phyloP scores from a whole-genome alignment of 116 monocot genomes.

The Zostera marina region DNA sequence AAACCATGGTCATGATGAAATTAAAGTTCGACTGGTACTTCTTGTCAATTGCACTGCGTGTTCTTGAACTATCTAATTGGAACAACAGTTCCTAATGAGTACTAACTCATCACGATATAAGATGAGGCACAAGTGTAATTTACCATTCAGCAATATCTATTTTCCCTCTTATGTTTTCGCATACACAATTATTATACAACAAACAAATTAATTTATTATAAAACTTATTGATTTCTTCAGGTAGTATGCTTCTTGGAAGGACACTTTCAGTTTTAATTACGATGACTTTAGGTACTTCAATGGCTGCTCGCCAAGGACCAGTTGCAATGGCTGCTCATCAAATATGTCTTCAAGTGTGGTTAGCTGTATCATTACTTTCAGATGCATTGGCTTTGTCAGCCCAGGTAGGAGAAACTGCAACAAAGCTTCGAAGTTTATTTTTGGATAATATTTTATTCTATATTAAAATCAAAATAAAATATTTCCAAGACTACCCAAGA shows the following conservation, averaged over 20 bases:
- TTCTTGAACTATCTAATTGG: no score
- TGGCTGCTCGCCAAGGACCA: conserved; percentile 81
- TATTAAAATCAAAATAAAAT: neutral
- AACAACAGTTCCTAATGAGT: no score
- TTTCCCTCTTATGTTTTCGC: no score
- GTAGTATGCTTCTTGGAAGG: conserved; percentile 80
- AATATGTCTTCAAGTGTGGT: conserved; percentile 94
- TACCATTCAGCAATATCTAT: no score
- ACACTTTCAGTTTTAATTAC: conserved; percentile 76
- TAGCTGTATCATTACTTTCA: conserved; percentile 86
- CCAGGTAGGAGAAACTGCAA: conserved; percentile 21
- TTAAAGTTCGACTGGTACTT: no score
- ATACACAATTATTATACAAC: no score
- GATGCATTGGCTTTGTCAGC: conserved; percentile 87
- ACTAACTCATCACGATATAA: no score
- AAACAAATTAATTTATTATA: neutral
- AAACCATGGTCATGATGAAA: no score
- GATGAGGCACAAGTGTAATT: no score
- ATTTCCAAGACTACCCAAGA: neutral
- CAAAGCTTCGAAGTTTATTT: neutral
- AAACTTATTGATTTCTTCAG: conserved; percentile 20
- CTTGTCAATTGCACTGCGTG: no score
- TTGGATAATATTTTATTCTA: neutral
- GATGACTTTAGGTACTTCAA: conserved; percentile 87
- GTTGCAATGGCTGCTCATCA: conserved; percentile 95